Evolutionary conservation across 139 green algal species (phyloP), one percentile per base, ranked within the genome.

Genomic region (Tetratostichococcus sp.): DNA sequence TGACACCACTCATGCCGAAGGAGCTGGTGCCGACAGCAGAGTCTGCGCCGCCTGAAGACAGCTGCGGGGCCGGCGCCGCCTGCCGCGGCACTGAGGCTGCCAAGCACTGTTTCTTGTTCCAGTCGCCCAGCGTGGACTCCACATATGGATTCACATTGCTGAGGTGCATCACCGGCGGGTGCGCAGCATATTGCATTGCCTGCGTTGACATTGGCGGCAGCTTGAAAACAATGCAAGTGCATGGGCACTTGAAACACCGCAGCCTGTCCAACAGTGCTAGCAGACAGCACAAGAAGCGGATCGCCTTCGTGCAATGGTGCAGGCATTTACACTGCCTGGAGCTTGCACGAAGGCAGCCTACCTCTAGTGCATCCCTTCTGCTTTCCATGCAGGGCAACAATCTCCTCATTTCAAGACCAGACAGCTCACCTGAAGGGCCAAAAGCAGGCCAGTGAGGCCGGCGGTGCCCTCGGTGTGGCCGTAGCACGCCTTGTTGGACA

Each of bases 381-480:
- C n/a, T n/a, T n/a, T n/a, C n/a, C n/a, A n/a, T n/a, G n/a, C n/a
- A n/a, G n/a, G n/a, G n/a, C n/a, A n/a, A n/a, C n/a, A n/a, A n/a
- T n/a, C n/a, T n/a, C n/a, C n/a, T n/a, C n/a, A n/a, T n/a, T n/a
- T n/a, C n/a, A n/a, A n/a, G n/a, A n/a, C n/a, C n/a, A n/a, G n/a
- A n/a, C n/a, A n/a, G n/a, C n/a, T n/a, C 39, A 50, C n/a, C 57
- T 2, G 32, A 31, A 85, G 6, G 5, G 85, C 86, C 74, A 93
- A 82, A 2, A 83, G 43, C 1, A 96, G 68, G 32, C 89, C 90
- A 30, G 90, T 85, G 1, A 93, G 58, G n/a, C 94, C 94, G 0
- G 89, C 84, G 22, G 87, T 90, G 3, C 90, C 85, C 82, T 98
- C 94, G 4, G 83, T 87, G 79, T 98, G 94, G 11, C 92, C 93